These are phyloP conservation scores for Boletus tylopilopsis DNA, from an alignment of 768 basidiomycete genomes.

Conservation along the genomic window DNA sequence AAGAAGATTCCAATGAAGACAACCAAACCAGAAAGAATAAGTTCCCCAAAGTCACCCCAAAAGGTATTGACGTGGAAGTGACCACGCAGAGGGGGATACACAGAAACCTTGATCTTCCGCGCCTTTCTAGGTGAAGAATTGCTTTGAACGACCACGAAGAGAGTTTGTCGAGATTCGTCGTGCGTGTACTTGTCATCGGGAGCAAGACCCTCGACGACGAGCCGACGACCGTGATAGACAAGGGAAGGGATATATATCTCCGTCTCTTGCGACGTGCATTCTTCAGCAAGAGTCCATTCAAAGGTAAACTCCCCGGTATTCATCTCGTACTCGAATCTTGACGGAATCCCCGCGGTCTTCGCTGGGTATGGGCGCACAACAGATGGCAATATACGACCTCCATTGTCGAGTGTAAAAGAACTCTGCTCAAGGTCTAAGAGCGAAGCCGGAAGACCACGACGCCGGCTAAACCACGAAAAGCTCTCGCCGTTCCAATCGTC, in stretches of 20 bases:
- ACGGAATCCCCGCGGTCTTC: slow-evolving; percentile 84
- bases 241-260: slow-evolving; percentile 76
- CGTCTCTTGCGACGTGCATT: slow-evolving; percentile 54
- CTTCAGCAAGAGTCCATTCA: slow-evolving; percentile 47
- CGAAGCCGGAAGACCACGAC: slow-evolving; percentile 52
- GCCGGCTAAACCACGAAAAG: slow-evolving; percentile 87
- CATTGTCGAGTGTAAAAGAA: slow-evolving; percentile 74
- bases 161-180: slow-evolving; percentile 67
- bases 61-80: slow-evolving; percentile 59
- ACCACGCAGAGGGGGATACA: slow-evolving; percentile 50
- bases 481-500: slow-evolving; percentile 97
- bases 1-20: slow-evolving; percentile 31
- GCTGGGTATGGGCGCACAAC: slow-evolving; percentile 90
- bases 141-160: slow-evolving; percentile 61
- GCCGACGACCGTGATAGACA: slow-evolving; percentile 51
- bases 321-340: slow-evolving; percentile 72
- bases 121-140: slow-evolving; percentile 41
- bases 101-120: slow-evolving; percentile 50
- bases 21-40: slow-evolving; percentile 28
- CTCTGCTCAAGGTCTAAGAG: slow-evolving; percentile 57
- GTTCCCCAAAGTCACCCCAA: slow-evolving; percentile 54
- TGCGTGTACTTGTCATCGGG: slow-evolving; percentile 50
- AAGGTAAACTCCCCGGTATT: slow-evolving; percentile 63
- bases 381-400: slow-evolving; percentile 70
- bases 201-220: slow-evolving; percentile 56